Evolutionary conservation across 352 stramenopile genomes (phyloP), one percentile per base, ranked within the genome.

Genomic region (Phytophthora pseudosyringae): DNA sequence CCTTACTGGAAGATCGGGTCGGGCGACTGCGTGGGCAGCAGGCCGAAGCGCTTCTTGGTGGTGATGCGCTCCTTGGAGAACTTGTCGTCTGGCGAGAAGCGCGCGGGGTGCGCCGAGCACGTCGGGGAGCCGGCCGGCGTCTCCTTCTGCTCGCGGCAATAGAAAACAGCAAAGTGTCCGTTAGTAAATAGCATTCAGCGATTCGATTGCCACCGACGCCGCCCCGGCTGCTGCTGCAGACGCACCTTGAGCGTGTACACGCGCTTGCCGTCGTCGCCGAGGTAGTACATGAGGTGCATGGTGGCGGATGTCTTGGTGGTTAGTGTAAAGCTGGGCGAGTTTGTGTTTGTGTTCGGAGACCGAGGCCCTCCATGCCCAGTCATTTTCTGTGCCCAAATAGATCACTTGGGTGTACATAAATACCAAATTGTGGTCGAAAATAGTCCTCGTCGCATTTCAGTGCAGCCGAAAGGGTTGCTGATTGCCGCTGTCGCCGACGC

Each of bases 281-380:
- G 72, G 85, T 99, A 99, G 81, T 99, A 99, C 97, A 99, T 99
- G 67, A 99, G 91, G 85, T 99, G 97, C 98, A 99, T 99, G 61
- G 59, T 89, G 57, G 3, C 60, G 8, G n/a, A 10, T 57, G 40
- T 29, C 18, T 48, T 56, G 28, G 38, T 61, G 58, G 36, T 49
- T 48, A 63, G 33, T 56, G 12, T 35, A 35, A 35, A 35, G 31
- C 31, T 35, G 21, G 21, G 21, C 31, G 15, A 13, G 36, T 46
- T 46, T 46, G 18, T 46, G 11, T 46, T 48, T 48, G 16, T 21
- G 21, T 21, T 21, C 21, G 21, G 21, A 21, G 21, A 21, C 21
- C 21, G 21, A 21, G 21, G 21, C 21, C 21, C n/a, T n/a, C 21
- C 21, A 46, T 10, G 40, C 40, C 40, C 40, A 46, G 40, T 46